These are phyloP conservation scores for Lentinula sp. DNA, from an alignment of 768 basidiomycete species.

Conservation along the genomic window DNA sequence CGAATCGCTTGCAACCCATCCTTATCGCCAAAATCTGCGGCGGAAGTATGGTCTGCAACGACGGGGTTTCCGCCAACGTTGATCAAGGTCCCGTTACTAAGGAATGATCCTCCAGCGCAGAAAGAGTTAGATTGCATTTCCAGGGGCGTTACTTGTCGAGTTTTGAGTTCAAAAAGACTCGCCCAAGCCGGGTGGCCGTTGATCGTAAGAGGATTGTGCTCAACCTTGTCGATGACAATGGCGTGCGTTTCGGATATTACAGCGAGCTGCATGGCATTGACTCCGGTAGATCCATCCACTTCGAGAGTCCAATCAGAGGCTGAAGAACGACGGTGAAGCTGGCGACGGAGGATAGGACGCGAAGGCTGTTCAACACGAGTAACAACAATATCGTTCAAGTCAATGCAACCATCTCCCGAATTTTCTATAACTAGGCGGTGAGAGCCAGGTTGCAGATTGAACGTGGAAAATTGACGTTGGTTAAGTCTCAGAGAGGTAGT, in stretches of 20 bases:
- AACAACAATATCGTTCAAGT: neutral
- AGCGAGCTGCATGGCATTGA: conserved; percentile 72
- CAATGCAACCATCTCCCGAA: neutral
- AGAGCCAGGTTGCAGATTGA: conserved; percentile 44
- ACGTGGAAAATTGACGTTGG: conserved; percentile 63
- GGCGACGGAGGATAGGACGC: neutral
- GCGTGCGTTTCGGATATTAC: conserved; percentile 67
- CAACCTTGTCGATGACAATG: conserved; percentile 77
- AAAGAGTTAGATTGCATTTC: conserved; percentile 75
- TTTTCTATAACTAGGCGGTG: conserved; percentile 48
- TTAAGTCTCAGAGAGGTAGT: conserved; percentile 30
- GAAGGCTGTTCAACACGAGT: neutral
- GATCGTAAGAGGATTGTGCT: conserved; percentile 74
- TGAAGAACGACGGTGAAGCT: conserved; percentile 8
- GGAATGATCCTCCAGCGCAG: conserved; percentile 77
- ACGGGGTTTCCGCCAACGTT: conserved; percentile 83
- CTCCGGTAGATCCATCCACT: conserved; percentile 68
- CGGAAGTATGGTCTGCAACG: conserved; percentile 52
- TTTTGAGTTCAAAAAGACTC: conserved; percentile 64
- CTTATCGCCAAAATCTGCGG: conserved; percentile 72
- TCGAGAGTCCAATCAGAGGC: conserved; percentile 45
- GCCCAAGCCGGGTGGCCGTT: conserved; percentile 79
- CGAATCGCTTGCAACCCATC: conserved; percentile 73
- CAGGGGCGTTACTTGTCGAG: conserved; percentile 56
- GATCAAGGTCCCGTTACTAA: conserved; percentile 71